A percentile compares a stretch with the other conserved stretches of the same genome.
Conservation (phyloP, 768 basidiomycete species). For the Sarcodon aspratus region DNA sequence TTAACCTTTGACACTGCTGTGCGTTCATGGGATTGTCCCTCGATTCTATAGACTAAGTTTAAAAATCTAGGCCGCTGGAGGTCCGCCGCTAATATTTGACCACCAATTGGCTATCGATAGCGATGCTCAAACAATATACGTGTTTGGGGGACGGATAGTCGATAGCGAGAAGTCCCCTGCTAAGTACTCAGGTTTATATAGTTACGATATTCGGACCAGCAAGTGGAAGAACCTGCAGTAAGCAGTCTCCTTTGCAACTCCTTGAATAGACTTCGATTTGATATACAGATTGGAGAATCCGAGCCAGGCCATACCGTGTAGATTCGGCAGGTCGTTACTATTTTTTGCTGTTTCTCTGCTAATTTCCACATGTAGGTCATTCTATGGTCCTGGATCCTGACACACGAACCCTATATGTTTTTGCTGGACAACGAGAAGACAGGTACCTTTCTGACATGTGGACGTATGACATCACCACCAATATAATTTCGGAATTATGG, state of each 20-base stretch:
- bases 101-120: constrained; percentile 76
- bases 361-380: constrained; percentile 36
- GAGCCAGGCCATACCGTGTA: constrained; percentile 38
- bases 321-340: constrained; percentile 36
- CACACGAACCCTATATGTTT: constrained; percentile 51
- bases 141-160: constrained; percentile 65
- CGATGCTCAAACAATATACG: constrained; percentile 59
- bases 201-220: constrained; percentile 52
- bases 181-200: constrained; percentile 65
- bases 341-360: neutral
- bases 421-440: constrained; percentile 62
- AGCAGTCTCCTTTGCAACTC: constrained; percentile 14
- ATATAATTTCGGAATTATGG: constrained; percentile 49
- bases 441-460: constrained; percentile 70
- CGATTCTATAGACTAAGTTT: neutral
- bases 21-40: constrained; percentile 9
- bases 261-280: too few relatives aligned
- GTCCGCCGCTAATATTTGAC: constrained; percentile 67
- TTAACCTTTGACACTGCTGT: constrained; percentile 55
- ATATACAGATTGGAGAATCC: neutral
- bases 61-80: constrained; percentile 40
- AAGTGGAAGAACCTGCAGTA: constrained; percentile 65
- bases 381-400: constrained; percentile 70
- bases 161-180: constrained; percentile 48
- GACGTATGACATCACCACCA: constrained; percentile 49